Evolutionary conservation across 2,329 filamentous ascomycete species (phyloP).

Genomic region (Fusarium poae): DNA sequence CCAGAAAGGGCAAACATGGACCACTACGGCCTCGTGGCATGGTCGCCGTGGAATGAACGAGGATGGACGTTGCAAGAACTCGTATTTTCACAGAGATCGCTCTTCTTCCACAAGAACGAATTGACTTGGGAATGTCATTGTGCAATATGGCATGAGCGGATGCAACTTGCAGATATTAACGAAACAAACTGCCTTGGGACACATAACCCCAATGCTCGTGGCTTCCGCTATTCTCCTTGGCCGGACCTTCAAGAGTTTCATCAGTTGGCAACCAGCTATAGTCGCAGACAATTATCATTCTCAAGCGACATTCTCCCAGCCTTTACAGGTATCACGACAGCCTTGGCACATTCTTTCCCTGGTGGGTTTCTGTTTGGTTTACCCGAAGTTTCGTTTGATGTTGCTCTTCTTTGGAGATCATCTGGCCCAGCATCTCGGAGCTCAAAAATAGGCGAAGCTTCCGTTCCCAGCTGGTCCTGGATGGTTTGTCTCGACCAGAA

Average conservation of each 20-base stretch:
- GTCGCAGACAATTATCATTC: background rate
- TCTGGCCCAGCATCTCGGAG: background rate
- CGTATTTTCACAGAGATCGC: background rate
- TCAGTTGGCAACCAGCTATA: background rate
- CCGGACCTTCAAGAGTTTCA: constrained; percentile 1
- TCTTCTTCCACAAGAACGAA: background rate
- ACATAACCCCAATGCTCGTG: background rate
- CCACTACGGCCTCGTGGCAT: background rate
- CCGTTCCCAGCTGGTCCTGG: constrained; percentile 1
- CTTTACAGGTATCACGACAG: background rate
- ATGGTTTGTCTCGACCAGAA: background rate
- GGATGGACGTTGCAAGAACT: constrained; percentile 6
- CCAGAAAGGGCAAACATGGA: constrained; percentile 1
- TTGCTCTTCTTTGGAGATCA: background rate
- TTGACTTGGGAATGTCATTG: background rate
- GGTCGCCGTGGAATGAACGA: background rate
- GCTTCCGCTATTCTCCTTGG: constrained; percentile 1
- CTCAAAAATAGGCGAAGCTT: background rate
- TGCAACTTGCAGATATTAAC: background rate
- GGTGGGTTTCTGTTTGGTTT: background rate
- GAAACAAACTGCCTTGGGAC: background rate
- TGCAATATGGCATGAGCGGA: constrained; percentile 1
- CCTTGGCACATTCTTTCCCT: background rate
- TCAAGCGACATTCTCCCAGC: background rate
- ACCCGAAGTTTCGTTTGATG: background rate